phyloP scores from a whole-genome alignment of 176 grass and related monocot genomes.

The Eleusine coracana region DNA sequence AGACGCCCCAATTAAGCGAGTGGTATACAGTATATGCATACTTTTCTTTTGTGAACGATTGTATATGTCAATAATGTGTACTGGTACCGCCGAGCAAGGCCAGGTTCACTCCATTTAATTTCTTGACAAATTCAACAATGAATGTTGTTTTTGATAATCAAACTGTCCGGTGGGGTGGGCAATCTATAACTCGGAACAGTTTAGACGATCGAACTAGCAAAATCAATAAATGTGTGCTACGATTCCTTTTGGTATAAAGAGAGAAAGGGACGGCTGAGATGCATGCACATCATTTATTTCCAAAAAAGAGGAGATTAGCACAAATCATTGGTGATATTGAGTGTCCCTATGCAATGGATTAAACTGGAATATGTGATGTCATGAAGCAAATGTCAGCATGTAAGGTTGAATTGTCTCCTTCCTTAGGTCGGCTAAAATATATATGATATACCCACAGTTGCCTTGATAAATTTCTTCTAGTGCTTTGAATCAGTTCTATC shows the following conservation, averaged over 20 bases:
- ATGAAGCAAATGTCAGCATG: constrained; percentile 8
- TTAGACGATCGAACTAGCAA: not conserved
- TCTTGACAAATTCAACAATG: constrained; percentile 13
- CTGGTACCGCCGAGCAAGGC: too few species aligned
- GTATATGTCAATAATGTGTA: too few species aligned
- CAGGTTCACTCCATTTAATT: not conserved
- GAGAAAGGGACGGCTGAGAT: constrained; percentile 3
- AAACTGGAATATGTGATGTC: constrained; percentile 37
- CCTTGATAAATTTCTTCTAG: not conserved
- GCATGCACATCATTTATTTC: constrained; percentile 21
- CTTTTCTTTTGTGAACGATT: too few species aligned
- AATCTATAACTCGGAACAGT: not conserved
- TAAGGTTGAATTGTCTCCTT: constrained; percentile 19
- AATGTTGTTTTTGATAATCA: not conserved
- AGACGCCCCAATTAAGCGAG: not conserved
- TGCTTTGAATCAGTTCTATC: constrained; percentile 4
- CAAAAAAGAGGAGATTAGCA: not conserved
- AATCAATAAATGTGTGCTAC: not conserved
- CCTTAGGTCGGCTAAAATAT: constrained; percentile 19
- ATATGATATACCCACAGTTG: constrained; percentile 1
- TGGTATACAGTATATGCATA: too few species aligned
- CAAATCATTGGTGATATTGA: constrained; percentile 25
- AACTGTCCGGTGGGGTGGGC: not conserved
- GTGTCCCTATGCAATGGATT: not conserved
- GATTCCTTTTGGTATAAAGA: not conserved